Conservation (phyloP, 495 filamentous ascomycete genomes). For the Corynascus novoguineensis region DNA sequence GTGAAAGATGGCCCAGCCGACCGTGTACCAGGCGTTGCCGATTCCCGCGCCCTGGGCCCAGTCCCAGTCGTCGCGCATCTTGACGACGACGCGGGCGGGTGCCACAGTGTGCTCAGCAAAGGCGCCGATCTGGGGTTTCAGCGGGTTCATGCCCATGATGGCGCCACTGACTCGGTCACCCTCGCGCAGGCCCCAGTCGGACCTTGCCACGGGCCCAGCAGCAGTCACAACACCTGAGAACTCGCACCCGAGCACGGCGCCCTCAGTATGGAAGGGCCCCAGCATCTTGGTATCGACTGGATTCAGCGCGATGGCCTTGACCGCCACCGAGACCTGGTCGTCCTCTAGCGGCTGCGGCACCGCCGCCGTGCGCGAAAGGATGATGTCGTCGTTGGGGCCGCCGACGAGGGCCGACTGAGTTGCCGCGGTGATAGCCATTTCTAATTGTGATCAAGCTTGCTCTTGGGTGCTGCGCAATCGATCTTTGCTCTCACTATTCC, state of each 20-base stretch:
- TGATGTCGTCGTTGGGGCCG: background rate
- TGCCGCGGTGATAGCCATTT: background rate
- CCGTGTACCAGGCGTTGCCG: slow-evolving; percentile 34
- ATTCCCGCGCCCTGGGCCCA: slow-evolving; percentile 45
- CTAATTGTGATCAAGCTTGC: no score
- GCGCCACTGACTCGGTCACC: slow-evolving; percentile 43
- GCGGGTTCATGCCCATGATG: slow-evolving; percentile 19
- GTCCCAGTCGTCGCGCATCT: slow-evolving; percentile 38
- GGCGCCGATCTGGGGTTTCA: slow-evolving; percentile 17
- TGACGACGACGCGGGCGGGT: slow-evolving; percentile 23
- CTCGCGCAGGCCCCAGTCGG: slow-evolving; percentile 18
- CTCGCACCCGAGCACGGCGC: slow-evolving; percentile 34
- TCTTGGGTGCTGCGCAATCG: background rate
- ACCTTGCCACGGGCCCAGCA: slow-evolving; percentile 44
- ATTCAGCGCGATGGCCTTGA: slow-evolving; percentile 37
- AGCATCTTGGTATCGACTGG: slow-evolving; percentile 55
- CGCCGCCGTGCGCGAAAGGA: background rate
- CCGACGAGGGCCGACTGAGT: background rate
- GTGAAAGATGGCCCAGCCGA: slow-evolving; percentile 29
- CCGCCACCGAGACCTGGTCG: background rate
- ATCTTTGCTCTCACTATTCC: background rate
- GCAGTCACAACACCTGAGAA: slow-evolving; percentile 43
- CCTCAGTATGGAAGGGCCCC: slow-evolving; percentile 19
- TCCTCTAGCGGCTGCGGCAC: background rate
- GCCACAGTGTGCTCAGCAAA: slow-evolving; percentile 22